These are phyloP conservation scores for Brassica incana DNA, from an alignment of 345 rosid genomes.

Conservation along the genomic window DNA sequence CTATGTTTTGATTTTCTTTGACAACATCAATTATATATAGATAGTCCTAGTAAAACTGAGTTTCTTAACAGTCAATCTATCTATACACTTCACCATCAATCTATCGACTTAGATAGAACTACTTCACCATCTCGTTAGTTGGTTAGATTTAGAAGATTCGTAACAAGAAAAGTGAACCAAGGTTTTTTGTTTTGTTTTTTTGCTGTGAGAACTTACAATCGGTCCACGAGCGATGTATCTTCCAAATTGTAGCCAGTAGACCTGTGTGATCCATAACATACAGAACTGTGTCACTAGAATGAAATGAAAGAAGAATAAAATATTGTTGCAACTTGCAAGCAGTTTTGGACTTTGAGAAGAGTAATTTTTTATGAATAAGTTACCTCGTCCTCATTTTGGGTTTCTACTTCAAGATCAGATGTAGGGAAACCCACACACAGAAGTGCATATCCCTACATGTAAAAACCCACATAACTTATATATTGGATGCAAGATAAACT, in stretches of 20 bases:
- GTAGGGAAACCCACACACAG: neutral
- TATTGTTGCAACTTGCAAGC: neutral
- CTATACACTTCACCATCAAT: neutral
- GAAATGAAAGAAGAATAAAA: neutral
- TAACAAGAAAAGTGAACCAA: slow-evolving; percentile 4
- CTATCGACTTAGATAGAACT: neutral
- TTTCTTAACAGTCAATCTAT: neutral
- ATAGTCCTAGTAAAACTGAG: neutral
- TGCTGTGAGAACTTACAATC: slow-evolving; percentile 58
- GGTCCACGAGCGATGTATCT: slow-evolving; percentile 99
- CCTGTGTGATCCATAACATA: neutral
- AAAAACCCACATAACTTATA: neutral
- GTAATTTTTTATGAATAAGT: neutral
- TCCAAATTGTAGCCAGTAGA: slow-evolving; percentile 63
- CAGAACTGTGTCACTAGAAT: neutral
- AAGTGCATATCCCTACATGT: neutral
- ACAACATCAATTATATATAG: neutral
- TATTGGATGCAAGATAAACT: neutral
- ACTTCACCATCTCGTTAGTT: neutral
- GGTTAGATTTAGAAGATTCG: slow-evolving; percentile 2
- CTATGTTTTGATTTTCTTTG: neutral
- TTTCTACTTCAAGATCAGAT: neutral
- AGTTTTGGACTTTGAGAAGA: neutral
- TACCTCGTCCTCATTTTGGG: neutral
- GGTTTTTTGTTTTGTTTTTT: neutral